Evolutionary conservation across 495 filamentous ascomycete genomes (phyloP), one percentile per base, ranked within the genome.

Genomic region (Aspergillus nanangensis): DNA sequence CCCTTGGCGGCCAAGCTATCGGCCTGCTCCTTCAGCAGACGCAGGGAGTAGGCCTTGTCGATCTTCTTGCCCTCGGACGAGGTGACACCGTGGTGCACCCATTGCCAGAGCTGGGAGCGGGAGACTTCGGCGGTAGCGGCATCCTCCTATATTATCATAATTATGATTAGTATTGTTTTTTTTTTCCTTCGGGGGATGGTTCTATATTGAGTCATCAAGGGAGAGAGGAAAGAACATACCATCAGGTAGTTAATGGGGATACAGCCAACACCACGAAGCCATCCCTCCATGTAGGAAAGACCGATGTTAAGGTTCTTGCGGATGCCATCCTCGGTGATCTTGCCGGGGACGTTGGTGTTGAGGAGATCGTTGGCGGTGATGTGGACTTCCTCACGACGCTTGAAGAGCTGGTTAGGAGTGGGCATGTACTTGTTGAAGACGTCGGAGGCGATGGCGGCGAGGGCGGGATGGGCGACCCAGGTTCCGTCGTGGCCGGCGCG

Each of bases 351-450:
- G 59, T 97, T 96, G 85, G 96, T 97, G 77, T 99, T 99, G 24
- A 99, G 78, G 19, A 99, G 77, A 60, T 99, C 93, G 60, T 92
- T 93, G 52, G 80, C 84, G 38, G 83, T 83, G 56, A 99, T 81
- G 58, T 80, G 69, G 38, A 96, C 90, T 38, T 96, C 93, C 71
- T 96, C 90, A 51, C 89, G 85, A 34, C 93, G 87, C 43, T 84
- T 69, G 66, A 90, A 91, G 40, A 97, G 78, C 74, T 99, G 93
- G 77, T 99, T 99, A 17, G 94, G 91, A 13, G 94, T 96, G 21
- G 93, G 94, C 93, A 99, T 99, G 75, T 97, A 67, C 75, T 90
- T 84, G 79, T 99, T 96, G 82, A 99, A 99, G 55, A 97, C 80
- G 13, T 96, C 91, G 39, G 81, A 80, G 19, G 93, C 93, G 61